Percentiles rank a stretch among this genome's conserved stretches.
These are phyloP conservation scores for Erodium moschatum DNA, from an alignment of 441 rosid genomes.

Conservation along the genomic window DNA sequence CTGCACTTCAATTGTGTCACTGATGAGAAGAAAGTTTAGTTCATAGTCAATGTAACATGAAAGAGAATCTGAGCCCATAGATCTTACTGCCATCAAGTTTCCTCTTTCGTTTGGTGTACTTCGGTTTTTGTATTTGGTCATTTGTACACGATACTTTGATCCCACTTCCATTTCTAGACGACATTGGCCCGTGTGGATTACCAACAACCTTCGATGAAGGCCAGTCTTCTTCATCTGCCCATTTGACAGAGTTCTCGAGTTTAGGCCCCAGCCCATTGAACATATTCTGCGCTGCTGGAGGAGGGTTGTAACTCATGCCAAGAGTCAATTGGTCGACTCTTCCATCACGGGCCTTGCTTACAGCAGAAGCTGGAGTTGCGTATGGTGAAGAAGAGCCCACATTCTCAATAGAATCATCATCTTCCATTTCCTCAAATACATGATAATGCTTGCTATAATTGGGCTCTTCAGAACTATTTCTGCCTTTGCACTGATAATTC, in stretches of 20 bases:
- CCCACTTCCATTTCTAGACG: conserved; percentile 25
- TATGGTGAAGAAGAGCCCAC: conserved; percentile 28
- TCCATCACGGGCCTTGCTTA: conserved; percentile 19
- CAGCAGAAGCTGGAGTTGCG: conserved; percentile 22
- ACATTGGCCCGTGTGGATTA: conserved; percentile 21
- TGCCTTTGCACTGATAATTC: conserved; percentile 55
- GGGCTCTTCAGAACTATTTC: conserved; percentile 30
- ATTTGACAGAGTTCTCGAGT: conserved; percentile 26
- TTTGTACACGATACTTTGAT: conserved; percentile 19
- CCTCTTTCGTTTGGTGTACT: conserved; percentile 60
- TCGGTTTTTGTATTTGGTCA: conserved; percentile 37
- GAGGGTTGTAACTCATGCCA: conserved; percentile 39
- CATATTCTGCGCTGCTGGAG: conserved; percentile 57
- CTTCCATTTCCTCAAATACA: conserved; percentile 76
- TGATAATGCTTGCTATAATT: conserved; percentile 53
- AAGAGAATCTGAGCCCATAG: conserved; percentile 14
- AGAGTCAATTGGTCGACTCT: conserved; percentile 27
- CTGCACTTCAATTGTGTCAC: conserved; percentile 30
- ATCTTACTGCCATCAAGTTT: conserved; percentile 64
- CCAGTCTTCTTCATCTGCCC: conserved; percentile 34
- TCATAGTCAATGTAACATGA: conserved; percentile 11
- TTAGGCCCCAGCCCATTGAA: conserved; percentile 49
- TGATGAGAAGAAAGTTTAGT: conserved; percentile 19
- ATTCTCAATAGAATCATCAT: conserved; percentile 52
- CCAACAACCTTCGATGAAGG: conserved; percentile 30